Conservation (phyloP, 495 filamentous ascomycete species). For the Hapsidospora chrysogenum region DNA sequence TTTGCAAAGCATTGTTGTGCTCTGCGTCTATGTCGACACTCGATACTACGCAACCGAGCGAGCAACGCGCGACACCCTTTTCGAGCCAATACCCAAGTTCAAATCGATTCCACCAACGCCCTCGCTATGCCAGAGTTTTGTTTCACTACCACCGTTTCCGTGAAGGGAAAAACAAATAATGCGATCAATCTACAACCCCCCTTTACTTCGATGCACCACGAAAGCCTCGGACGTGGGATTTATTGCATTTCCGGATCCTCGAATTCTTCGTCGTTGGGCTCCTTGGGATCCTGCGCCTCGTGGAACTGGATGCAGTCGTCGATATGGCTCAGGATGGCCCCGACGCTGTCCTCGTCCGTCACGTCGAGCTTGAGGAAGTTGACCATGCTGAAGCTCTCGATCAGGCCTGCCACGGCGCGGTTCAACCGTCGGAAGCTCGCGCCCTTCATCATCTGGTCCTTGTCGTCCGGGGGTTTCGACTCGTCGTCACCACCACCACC, state of each 20-base stretch:
- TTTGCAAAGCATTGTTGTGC: too few relatives aligned
- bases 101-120: too few relatives aligned
- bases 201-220: too few relatives aligned
- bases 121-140: too few relatives aligned
- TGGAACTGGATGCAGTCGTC: slow-evolving; percentile 93
- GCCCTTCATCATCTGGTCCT: slow-evolving; percentile 58
- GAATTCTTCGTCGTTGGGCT: slow-evolving; percentile 56
- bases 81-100: too few relatives aligned
- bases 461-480: slow-evolving; percentile 36
- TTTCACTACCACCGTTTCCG: too few relatives aligned
- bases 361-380: slow-evolving; percentile 80
- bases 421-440: slow-evolving; percentile 65
- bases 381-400: slow-evolving; percentile 97
- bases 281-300: slow-evolving; percentile 86
- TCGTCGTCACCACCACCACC: slow-evolving; percentile 25
- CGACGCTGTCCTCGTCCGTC: slow-evolving; percentile 87
- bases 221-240: too few relatives aligned
- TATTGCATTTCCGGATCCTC: slow-evolving; percentile 53
- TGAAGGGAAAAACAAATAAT: too few relatives aligned
- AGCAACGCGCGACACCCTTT: too few relatives aligned
- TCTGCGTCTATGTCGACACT: too few relatives aligned
- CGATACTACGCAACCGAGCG: too few relatives aligned
- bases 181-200: too few relatives aligned
- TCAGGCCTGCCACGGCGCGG: slow-evolving; percentile 67
- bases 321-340: slow-evolving; percentile 83